Evolutionary conservation across 345 rosid species (phyloP).

Genomic region (Pseudoturritis turrita): DNA sequence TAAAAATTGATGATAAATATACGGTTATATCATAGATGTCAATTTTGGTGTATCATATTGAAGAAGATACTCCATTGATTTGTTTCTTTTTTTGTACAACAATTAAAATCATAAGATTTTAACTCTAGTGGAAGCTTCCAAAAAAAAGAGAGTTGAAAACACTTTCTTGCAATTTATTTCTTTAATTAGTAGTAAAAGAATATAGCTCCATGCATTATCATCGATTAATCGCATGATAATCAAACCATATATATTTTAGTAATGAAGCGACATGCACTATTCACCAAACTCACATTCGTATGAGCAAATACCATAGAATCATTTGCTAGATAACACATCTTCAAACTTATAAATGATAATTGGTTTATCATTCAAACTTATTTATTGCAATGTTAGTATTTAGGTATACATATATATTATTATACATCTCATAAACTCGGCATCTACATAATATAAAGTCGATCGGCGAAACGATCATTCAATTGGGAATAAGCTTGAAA

Average conservation of each 20-base stretch:
- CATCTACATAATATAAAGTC: not conserved
- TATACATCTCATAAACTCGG: conserved; percentile 14
- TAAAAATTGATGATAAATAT: not conserved
- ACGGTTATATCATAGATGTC: not conserved
- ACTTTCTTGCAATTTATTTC: not conserved
- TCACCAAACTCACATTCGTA: not conserved
- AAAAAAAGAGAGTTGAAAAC: not conserved
- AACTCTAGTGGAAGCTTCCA: not conserved
- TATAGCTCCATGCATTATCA: not conserved
- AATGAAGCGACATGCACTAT: not conserved
- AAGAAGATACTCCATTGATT: not conserved
- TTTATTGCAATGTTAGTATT: conserved; percentile 25
- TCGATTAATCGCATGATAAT: not conserved
- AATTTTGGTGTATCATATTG: not conserved
- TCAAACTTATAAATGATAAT: conserved; percentile 15
- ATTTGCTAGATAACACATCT: not conserved
- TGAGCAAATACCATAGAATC: conserved; percentile 1
- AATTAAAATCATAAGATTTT: not conserved
- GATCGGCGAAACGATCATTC: conserved; percentile 25
- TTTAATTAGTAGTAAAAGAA: not conserved
- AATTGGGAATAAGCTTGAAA: conserved; percentile 93
- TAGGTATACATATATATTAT: conserved; percentile 14
- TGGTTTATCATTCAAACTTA: conserved; percentile 12
- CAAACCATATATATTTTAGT: conserved; percentile 1
- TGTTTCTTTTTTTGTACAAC: not conserved